These are phyloP conservation scores for Penicillium paneum DNA, from an alignment of 2,329 filamentous ascomycete genomes.

Conservation along the genomic window DNA sequence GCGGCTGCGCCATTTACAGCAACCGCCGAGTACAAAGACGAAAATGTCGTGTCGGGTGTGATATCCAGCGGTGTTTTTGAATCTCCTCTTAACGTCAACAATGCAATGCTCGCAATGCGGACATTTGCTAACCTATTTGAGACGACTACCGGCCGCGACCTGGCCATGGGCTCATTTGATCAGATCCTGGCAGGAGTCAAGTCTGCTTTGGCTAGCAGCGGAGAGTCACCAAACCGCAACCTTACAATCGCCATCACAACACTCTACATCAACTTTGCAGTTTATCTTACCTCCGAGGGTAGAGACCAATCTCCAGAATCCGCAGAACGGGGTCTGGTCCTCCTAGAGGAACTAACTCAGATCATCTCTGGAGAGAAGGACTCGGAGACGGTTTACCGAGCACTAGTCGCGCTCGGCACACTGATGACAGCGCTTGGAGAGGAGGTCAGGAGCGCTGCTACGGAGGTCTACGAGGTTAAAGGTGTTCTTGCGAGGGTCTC, in stretches of 20 bases:
- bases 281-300: constrained; percentile 59
- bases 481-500: constrained; percentile 49
- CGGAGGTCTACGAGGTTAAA: constrained; percentile 55
- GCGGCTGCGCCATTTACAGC: constrained; percentile 65
- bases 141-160: constrained; percentile 65
- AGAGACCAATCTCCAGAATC: constrained; percentile 40
- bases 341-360: constrained; percentile 61
- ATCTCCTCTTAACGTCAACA: constrained; percentile 67
- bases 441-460: constrained; percentile 57
- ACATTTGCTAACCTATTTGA: constrained; percentile 80
- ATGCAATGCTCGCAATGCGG: constrained; percentile 81
- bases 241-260: constrained; percentile 79
- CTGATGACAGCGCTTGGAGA: constrained; percentile 59
- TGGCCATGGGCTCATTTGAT: constrained; percentile 60
- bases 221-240: constrained; percentile 65
- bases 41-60: constrained; percentile 61
- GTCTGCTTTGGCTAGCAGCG: constrained; percentile 55
- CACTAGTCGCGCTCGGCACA: constrained; percentile 79
- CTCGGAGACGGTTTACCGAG: constrained; percentile 77
- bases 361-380: constrained; percentile 68
- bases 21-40: constrained; percentile 52
- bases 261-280: constrained; percentile 77
- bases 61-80: constrained; percentile 58
- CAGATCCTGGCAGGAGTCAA: constrained; percentile 62
- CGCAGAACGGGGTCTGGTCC: constrained; percentile 48